Percentiles rank a stretch among this genome's conserved stretches.
These are phyloP conservation scores for Mucor irregularis DNA, from an alignment of 371 early-diverging fungal genomes.

Conservation along the genomic window DNA sequence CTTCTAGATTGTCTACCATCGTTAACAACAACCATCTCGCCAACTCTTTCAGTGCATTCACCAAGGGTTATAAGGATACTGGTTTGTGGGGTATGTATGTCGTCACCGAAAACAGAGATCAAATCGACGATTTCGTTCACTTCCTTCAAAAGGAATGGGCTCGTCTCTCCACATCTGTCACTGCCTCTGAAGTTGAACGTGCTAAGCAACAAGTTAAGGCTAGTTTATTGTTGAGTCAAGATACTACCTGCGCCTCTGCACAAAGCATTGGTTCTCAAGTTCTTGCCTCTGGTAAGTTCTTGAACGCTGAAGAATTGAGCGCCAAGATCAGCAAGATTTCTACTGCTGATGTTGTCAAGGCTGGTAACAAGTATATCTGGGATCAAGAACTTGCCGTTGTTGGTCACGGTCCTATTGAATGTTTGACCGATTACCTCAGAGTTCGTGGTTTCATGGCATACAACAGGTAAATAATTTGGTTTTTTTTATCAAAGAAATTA, in stretches of 20 bases:
- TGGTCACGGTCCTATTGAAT: slow-evolving; percentile 85
- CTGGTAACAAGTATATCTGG: slow-evolving; percentile 80
- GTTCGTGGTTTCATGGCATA: slow-evolving; percentile 81
- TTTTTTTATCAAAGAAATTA: neutral
- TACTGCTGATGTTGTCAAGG: slow-evolving; percentile 78
- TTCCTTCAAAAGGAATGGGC: slow-evolving; percentile 89
- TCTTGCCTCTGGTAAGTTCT: slow-evolving; percentile 83
- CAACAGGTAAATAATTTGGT: slow-evolving; percentile 44
- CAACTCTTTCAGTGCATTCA: slow-evolving; percentile 95
- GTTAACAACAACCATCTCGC: slow-evolving; percentile 82
- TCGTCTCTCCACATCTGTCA: slow-evolving; percentile 81
- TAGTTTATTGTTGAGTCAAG: slow-evolving; percentile 78
- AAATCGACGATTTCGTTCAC: slow-evolving; percentile 87
- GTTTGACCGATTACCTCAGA: slow-evolving; percentile 87
- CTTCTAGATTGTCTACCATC: slow-evolving; percentile 82
- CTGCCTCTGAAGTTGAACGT: slow-evolving; percentile 89
- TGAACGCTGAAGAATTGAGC: slow-evolving; percentile 46
- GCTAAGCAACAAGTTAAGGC: slow-evolving; percentile 98
- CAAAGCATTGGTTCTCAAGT: slow-evolving; percentile 96
- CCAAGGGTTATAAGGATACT: slow-evolving; percentile 95
- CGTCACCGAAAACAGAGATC: slow-evolving; percentile 74
- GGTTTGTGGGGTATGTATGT: slow-evolving; percentile 95
- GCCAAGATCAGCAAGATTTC: slow-evolving; percentile 26
- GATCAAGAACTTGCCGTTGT: slow-evolving; percentile 90
- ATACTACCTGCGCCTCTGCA: slow-evolving; percentile 86